Percentiles rank a stretch among this genome's conserved stretches.
Conservation (phyloP, 768 basidiomycete species). For the Candolleomyces eurysporus region DNA sequence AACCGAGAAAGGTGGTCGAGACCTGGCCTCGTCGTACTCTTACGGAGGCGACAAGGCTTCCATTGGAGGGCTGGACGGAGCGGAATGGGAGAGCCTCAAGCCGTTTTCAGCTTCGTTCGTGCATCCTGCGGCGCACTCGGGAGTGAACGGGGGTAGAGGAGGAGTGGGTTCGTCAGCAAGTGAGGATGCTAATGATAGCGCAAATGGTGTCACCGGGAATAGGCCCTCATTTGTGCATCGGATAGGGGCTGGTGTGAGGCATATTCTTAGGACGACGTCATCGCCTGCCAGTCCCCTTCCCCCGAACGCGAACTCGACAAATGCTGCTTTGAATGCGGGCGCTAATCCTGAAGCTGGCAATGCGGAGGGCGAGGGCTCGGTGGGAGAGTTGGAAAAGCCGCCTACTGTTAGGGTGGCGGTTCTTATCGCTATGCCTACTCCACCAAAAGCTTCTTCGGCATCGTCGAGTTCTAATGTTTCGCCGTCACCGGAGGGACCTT, state of each 20-base stretch:
- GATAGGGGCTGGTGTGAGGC: neutral
- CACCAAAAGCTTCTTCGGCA: slow-evolving; percentile 8
- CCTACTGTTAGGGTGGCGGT: slow-evolving; percentile 35
- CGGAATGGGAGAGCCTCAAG: slow-evolving; percentile 19
- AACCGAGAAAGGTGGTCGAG: slow-evolving; percentile 6
- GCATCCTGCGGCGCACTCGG: neutral
- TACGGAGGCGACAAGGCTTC: neutral
- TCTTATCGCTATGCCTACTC: slow-evolving; percentile 43
- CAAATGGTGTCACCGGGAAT: neutral
- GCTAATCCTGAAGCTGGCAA: neutral
- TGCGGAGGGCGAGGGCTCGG: neutral
- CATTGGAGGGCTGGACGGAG: slow-evolving; percentile 6
- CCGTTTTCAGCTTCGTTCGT: slow-evolving; percentile 16
- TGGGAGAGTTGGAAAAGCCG: slow-evolving; percentile 3
- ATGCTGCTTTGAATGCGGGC: neutral
- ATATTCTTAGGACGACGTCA: neutral
- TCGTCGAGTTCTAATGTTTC: slow-evolving; percentile 4
- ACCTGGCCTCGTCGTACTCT: neutral
- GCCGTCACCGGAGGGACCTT: slow-evolving; percentile 1
- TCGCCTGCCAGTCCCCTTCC: neutral
- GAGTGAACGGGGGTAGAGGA: neutral
- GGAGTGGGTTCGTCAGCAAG: neutral
- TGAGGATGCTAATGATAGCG: neutral
- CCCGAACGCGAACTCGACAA: neutral
- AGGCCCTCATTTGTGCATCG: neutral